phyloP scores from a whole-genome alignment of 345 rosid genomes.

The Lenwebbia sp. region DNA sequence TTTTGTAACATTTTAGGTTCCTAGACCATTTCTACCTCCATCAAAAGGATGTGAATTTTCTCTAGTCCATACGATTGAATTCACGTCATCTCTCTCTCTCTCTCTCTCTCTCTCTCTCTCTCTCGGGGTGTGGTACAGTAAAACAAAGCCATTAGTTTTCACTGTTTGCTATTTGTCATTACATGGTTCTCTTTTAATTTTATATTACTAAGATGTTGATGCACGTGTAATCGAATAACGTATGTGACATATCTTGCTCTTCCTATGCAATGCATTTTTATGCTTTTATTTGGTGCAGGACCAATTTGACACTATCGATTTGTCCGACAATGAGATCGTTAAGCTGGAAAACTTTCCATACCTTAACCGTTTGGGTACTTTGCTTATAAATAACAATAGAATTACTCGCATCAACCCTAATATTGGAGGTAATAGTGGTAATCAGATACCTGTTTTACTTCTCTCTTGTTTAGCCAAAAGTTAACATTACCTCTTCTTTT shows the following conservation, averaged over 20 bases:
- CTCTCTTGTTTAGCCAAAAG: neutral
- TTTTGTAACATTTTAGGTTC: neutral
- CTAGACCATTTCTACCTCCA: neutral
- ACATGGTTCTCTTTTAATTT: neutral
- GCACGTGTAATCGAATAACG: neutral
- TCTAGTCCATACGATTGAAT: neutral
- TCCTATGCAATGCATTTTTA: neutral
- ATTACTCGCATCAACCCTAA: slow-evolving; percentile 87
- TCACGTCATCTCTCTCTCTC: neutral
- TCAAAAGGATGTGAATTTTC: neutral
- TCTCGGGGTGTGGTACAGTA: neutral
- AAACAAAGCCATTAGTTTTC: neutral
- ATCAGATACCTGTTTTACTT: neutral
- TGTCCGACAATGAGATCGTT: slow-evolving; percentile 98
- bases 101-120: neutral
- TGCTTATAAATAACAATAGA: slow-evolving; percentile 83
- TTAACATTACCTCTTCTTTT: neutral
- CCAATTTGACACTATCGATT: slow-evolving; percentile 95
- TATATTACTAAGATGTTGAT: neutral
- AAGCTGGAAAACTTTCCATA: slow-evolving; percentile 90
- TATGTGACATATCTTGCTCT: neutral
- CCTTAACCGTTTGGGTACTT: slow-evolving; percentile 85
- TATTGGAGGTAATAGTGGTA: slow-evolving; percentile 50
- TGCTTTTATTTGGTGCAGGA: slow-evolving; percentile 41
- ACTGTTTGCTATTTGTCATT: neutral